Base-by-base conservation (phyloP, 2,329 filamentous ascomycete species). In the Calonectria honghensis region DNA sequence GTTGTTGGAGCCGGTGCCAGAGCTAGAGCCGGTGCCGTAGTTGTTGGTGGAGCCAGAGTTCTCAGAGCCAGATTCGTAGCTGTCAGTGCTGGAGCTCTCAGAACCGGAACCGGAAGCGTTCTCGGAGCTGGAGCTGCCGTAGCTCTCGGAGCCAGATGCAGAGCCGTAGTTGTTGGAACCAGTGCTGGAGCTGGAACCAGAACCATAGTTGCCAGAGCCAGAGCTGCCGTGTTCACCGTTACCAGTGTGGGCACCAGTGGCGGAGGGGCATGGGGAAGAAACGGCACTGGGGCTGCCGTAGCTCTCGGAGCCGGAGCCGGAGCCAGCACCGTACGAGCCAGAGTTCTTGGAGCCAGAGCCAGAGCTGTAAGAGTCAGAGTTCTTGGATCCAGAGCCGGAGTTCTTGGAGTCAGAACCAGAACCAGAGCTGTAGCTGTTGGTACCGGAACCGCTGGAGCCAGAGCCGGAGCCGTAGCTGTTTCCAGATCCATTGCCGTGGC, bases 281-380 rank as follows among this genome's bases (percentile, higher is more conserved):
- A 39, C 37, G 11, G 73, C 76, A 16, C 74, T 73, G 24, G 70
- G 51, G 54, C 57, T 57, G 50, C 29, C 29, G 27, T 72, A 84
- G 72, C 85, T 37, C 35, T 39, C 83, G 37, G 79, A 94, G 59
- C 86, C 83, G 69, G 86, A 86, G 76, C 91, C 91, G 69, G 86
- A 86, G 76, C 91, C 91, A 70, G 94, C 87, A 78, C 96, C 86
- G 71, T 90, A 92, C 50, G 94, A 93, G 85, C 87, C 90, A 39
- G 93, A 92, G 39, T 20, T 41, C 14, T 39, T 39, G 32, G 32
- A 32, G 11, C 37, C 11, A 39, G 13, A 11, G 7, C 10, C 37
- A 16, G 24, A 24, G 24, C 24, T 2, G 24, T 39, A 39, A 39
- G 93, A 92, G 4, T 18, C 41, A 11, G 41, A 45, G 16, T 6